phyloP scores from a whole-genome alignment of 805 yeast species.

The Saturnispora zaruensis region DNA sequence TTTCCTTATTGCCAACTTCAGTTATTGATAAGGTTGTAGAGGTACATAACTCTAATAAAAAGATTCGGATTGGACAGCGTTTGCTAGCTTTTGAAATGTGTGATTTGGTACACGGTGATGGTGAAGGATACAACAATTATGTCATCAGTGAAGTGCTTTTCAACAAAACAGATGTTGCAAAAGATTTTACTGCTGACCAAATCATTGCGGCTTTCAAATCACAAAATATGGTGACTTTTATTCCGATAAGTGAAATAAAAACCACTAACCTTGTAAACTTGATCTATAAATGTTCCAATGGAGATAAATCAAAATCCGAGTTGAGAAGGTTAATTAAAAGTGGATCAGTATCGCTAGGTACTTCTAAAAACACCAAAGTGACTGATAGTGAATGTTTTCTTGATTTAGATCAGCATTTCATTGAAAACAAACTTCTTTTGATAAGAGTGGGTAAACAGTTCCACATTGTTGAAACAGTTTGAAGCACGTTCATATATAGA shows the following conservation, averaged over 20 bases:
- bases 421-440: slow-evolving; percentile 53
- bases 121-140: slow-evolving; percentile 60
- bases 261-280: slow-evolving; percentile 41
- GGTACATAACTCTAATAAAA: slow-evolving; percentile 51
- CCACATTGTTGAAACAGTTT: slow-evolving; percentile 40
- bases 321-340: slow-evolving; percentile 44
- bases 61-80: slow-evolving; percentile 62
- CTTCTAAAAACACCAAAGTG: slow-evolving; percentile 40
- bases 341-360: slow-evolving; percentile 71
- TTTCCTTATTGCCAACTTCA: slow-evolving; percentile 65
- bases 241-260: slow-evolving; percentile 27
- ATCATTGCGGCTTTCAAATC: slow-evolving; percentile 47
- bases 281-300: slow-evolving; percentile 39
- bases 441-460: slow-evolving; percentile 72
- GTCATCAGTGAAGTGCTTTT: slow-evolving; percentile 60
- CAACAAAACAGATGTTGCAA: slow-evolving; percentile 16
- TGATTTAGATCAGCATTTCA: slow-evolving; percentile 37
- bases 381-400: slow-evolving; percentile 41
- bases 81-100: slow-evolving; percentile 77
- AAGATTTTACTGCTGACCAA: slow-evolving; percentile 38
- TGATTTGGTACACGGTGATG: slow-evolving; percentile 79
- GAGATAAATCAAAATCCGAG: slow-evolving; percentile 35
- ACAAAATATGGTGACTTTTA: slow-evolving; percentile 44
- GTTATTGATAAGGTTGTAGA: slow-evolving; percentile 47
- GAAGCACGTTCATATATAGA: not conserved